A percentile compares a stretch with the other conserved stretches of the same genome.
Evolutionary conservation across 2,329 filamentous ascomycete genomes (phyloP).

Genomic region (Apiospora aurea): DNA sequence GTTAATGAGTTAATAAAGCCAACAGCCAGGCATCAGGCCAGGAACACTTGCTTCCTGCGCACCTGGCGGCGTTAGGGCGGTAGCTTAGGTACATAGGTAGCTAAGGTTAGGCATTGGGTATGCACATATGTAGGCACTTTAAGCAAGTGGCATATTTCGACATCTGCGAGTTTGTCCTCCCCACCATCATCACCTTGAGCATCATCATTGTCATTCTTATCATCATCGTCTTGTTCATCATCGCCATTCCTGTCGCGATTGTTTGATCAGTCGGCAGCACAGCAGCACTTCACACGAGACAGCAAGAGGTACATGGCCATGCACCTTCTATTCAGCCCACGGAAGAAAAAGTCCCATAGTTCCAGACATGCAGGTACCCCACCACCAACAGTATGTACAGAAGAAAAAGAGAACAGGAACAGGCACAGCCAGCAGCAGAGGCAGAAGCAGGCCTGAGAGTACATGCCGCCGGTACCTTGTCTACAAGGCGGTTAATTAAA

Average conservation of each 20-base stretch:
- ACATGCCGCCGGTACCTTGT: not conserved
- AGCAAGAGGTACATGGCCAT: not conserved
- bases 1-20: constrained; percentile 22
- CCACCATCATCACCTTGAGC: not conserved
- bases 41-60: not conserved
- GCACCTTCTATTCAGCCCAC: not conserved
- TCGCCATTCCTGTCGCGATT: not conserved
- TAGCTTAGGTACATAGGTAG: too few species aligned
- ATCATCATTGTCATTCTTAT: not conserved
- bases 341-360: constrained; percentile 8
- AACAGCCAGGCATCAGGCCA: constrained; percentile 18
- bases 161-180: not conserved
- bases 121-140: not conserved
- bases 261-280: not conserved
- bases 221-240: not conserved
- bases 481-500: constrained; percentile 17
- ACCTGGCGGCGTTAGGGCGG: not conserved
- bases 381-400: not conserved
- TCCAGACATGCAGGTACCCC: constrained; percentile 18
- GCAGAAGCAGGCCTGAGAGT: not conserved
- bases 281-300: not conserved
- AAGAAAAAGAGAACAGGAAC: not conserved
- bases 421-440: not conserved
- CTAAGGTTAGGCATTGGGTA: not conserved
- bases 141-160: constrained; percentile 2